These are phyloP conservation scores for Cerioporus squamosus DNA, from an alignment of 1,284 basidiomycete species.

Conservation along the genomic window DNA sequence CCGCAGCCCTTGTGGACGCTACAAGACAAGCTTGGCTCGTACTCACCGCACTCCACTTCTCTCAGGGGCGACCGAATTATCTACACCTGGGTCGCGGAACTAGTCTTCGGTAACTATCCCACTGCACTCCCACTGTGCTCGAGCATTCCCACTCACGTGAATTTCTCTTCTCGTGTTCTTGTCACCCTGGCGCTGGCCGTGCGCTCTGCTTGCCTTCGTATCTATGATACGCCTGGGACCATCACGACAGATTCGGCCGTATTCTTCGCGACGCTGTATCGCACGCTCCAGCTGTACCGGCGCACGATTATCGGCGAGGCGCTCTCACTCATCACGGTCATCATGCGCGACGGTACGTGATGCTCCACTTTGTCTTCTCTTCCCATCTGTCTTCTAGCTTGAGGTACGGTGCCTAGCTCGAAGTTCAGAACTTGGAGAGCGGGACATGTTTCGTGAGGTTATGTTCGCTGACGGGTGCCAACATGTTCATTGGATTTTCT, in stretches of 20 bases:
- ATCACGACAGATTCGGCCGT: conserved; percentile 24
- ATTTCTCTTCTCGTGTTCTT: not conserved
- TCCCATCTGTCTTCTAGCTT: not conserved
- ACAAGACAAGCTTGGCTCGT: not conserved
- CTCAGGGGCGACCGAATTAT: conserved; percentile 30
- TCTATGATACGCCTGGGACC: not conserved
- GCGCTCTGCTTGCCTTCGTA: not conserved
- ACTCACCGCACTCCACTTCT: conserved; percentile 1
- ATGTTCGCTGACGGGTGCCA: not conserved
- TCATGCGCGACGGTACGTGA: conserved; percentile 31
- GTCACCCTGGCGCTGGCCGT: too few species aligned
- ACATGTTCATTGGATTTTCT: not conserved
- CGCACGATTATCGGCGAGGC: conserved; percentile 25
- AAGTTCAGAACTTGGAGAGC: not conserved
- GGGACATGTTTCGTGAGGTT: not conserved
- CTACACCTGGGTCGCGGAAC: conserved; percentile 34
- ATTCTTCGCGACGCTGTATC: conserved; percentile 30
- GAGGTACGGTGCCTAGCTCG: too few species aligned
- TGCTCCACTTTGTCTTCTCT: not conserved
- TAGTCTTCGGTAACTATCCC: conserved; percentile 29
- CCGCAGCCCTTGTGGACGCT: not conserved
- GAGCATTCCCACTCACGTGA: not conserved
- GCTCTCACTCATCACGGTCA: conserved; percentile 26
- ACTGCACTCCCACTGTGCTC: not conserved
- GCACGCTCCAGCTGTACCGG: conserved; percentile 26